phyloP scores from a whole-genome alignment of 805 yeast species.

The Jamesozyma gamospora region DNA sequence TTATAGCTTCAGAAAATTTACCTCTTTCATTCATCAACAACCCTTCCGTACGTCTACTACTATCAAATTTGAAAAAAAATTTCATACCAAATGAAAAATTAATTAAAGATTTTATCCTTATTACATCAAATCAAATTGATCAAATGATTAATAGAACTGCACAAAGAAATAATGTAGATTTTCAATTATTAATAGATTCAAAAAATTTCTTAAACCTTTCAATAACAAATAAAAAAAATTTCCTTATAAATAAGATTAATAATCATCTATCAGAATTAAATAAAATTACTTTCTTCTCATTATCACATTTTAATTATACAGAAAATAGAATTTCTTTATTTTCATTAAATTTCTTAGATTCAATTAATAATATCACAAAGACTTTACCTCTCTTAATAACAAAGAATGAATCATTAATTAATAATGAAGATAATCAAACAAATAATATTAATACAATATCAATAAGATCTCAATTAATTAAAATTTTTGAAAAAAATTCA shows the following conservation, averaged over 20 bases:
- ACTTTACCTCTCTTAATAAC: conserved; percentile 7
- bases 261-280: conserved; percentile 6
- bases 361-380: conserved; percentile 1
- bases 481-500: conserved; percentile 2
- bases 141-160: conserved; percentile 10
- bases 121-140: conserved; percentile 6
- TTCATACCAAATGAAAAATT: conserved; percentile 2
- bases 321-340: conserved; percentile 4
- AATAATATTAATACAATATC: not conserved
- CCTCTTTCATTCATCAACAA: conserved; percentile 8
- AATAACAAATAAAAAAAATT: not conserved
- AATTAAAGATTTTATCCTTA: conserved; percentile 1
- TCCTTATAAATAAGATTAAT: conserved; percentile 2
- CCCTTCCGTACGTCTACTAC: conserved; percentile 6
- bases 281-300: conserved; percentile 9
- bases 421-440: not conserved
- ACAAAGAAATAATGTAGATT: conserved; percentile 7
- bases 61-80: conserved; percentile 4
- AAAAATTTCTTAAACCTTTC: not conserved
- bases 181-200: conserved; percentile 7
- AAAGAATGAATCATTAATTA: not conserved
- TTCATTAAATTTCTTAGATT: conserved; percentile 11
- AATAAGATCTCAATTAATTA: conserved; percentile 7
- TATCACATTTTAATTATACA: conserved; percentile 5
- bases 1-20: conserved; percentile 15